Base-by-base conservation (phyloP, 2,329 filamentous ascomycete species). In the Penicillium aurantiogriseum region DNA sequence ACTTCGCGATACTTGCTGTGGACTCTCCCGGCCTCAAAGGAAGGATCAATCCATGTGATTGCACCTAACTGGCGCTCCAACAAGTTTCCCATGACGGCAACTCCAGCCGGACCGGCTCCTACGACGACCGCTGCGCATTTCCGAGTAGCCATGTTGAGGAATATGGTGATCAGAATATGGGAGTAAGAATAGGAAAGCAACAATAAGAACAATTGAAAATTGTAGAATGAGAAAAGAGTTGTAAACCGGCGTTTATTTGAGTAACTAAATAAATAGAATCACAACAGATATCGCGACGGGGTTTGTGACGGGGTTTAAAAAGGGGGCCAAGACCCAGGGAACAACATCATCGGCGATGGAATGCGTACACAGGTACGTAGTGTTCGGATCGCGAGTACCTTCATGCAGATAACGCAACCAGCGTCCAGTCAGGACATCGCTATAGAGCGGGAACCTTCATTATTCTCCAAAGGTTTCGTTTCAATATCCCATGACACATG, bases 61-160 rank as follows among this genome's bases (percentile, higher is more conserved):
- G 79, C 79, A n/a, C 74, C 71, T 8, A 80, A 73, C 46, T 79
- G 77, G 33, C 79, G 77, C 65, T 87, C 83, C 19, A 88, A 76
- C 19, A 88, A 71, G 64, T 85, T 86, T n/a, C 85, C 85, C 25
- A 87, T 77, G 7, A 80, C 81, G 4, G 83, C 84, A 54, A 87
- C 79, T 55, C 85, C 85, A 43, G 81, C 82, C 4, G 83, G 81
- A 17, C 84, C 84, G 54, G 79, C 82, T 50, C 84, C 84, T 21
- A 85, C 81, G 2, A 87, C 83, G 1, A 86, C 79, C 3, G 83
- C 83, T 49, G 77, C 79, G 64, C 79, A 84, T 65, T 65, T 73
- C 43, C 69, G 67, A 17, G 69, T 59, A 44, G 66, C 61, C 73
- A 69, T 65, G 49, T 66, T 54, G 33, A 35, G 40, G n/a, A 27